Evolutionary conservation across 2,329 filamentous ascomycete species (phyloP).

Genomic region (Ampelomyces quisqualis): DNA sequence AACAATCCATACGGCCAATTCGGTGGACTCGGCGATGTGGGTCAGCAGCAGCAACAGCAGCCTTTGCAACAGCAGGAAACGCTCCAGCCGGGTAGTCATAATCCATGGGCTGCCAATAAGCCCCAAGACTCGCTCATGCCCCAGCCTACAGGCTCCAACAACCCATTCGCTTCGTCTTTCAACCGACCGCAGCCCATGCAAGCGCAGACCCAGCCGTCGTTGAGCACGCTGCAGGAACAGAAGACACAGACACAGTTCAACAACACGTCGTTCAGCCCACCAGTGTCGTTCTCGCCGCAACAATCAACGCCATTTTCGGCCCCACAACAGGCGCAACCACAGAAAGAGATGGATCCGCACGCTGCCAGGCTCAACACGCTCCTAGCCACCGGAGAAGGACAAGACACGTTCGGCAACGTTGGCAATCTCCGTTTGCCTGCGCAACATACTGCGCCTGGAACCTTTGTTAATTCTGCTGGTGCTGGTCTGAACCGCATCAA

Average conservation of each 20-base stretch:
- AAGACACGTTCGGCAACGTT: conserved; percentile 98
- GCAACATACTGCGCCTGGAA: conserved; percentile 93
- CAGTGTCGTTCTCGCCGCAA: conserved; percentile 48
- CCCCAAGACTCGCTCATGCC: conserved; percentile 70
- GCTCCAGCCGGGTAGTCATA: conserved; percentile 81
- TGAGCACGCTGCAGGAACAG: conserved; percentile 79
- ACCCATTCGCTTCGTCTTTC: conserved; percentile 84
- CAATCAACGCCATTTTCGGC: conserved; percentile 40
- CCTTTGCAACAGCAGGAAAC: conserved; percentile 59
- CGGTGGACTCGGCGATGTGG: conserved; percentile 35
- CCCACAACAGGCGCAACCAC: conserved; percentile 20
- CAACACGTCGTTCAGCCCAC: conserved; percentile 53
- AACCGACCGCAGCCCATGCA: conserved; percentile 59
- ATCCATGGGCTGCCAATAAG: conserved; percentile 74
- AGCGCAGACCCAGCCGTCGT: conserved; percentile 63
- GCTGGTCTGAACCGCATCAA: conserved; percentile 73
- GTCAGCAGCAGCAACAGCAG: conserved; percentile 42
- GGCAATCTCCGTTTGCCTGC: conserved; percentile 92
- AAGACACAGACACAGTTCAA: conserved; percentile 68
- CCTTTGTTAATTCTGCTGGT: conserved; percentile 94
- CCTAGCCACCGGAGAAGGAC: conserved; percentile 82
- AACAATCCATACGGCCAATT: conserved; percentile 45
- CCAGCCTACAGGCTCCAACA: conserved; percentile 92
- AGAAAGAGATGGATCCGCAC: conserved; percentile 56
- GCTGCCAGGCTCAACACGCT: conserved; percentile 79